phyloP scores from a whole-genome alignment of 306 rosid genomes.

The Vicia faba region DNA sequence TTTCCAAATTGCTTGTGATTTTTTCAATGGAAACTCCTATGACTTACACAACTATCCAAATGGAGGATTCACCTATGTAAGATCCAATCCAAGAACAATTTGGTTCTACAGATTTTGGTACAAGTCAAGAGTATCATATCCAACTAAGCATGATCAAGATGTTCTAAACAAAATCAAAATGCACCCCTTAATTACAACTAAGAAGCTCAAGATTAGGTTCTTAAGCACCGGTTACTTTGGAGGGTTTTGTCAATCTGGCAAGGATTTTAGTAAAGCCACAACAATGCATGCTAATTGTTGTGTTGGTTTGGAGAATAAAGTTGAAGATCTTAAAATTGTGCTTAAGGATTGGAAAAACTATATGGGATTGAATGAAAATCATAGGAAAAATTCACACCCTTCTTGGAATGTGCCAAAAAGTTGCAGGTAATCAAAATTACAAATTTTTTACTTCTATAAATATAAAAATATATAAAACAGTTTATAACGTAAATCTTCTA shows the following conservation, averaged over 20 bases:
- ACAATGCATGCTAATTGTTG: constrained; percentile 98
- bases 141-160: constrained; percentile 67
- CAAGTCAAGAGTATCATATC: constrained; percentile 45
- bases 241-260: constrained; percentile 68
- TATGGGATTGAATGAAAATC: constrained; percentile 27
- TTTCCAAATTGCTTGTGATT: constrained; percentile 85
- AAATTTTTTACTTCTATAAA: no score
- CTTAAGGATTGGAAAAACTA: constrained; percentile 76
- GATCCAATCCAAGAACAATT: constrained; percentile 55
- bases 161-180: constrained; percentile 67
- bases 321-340: constrained; percentile 68
- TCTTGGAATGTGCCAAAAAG: constrained; percentile 66
- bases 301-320: constrained; percentile 65
- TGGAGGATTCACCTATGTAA: constrained; percentile 78
- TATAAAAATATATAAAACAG: no score
- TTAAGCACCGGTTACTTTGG: constrained; percentile 65
- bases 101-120: constrained; percentile 77
- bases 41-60: constrained; percentile 55
- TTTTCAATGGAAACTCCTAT: constrained; percentile 46
- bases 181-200: constrained; percentile 36
- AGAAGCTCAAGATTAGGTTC: constrained; percentile 58
- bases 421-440: constrained; percentile 59
- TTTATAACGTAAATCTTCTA: no score
- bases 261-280: constrained; percentile 48
- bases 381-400: constrained; percentile 19